These are phyloP conservation scores for Boletus insuetus DNA, from an alignment of 768 basidiomycete genomes.

Conservation along the genomic window DNA sequence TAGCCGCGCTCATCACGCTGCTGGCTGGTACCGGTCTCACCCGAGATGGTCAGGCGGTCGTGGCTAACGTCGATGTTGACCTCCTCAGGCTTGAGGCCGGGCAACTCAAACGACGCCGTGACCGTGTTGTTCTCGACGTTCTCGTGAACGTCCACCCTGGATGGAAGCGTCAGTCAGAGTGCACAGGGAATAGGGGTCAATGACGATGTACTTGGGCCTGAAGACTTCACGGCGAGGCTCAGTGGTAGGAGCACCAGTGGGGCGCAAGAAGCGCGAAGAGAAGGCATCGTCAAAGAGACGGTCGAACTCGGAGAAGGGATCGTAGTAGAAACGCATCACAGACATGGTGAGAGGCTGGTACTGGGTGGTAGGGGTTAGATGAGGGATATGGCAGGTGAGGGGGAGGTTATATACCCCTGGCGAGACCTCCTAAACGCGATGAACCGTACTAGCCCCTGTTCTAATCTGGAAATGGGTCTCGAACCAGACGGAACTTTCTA, in stretches of 20 bases:
- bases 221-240: constrained; percentile 15
- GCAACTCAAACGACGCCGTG: constrained; percentile 57
- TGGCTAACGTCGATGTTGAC: constrained; percentile 51
- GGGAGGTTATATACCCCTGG: constrained; percentile 1
- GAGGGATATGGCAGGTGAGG: not conserved
- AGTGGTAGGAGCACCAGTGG: not conserved
- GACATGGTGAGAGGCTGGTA: constrained; percentile 18
- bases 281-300: constrained; percentile 44
- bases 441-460: not conserved
- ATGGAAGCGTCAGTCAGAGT: not conserved
- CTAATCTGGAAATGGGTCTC: no score
- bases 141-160: constrained; percentile 57
- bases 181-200: not conserved
- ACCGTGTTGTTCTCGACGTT: constrained; percentile 44
- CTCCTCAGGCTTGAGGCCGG: constrained; percentile 50
- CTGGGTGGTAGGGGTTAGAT: not conserved
- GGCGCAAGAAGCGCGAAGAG: constrained; percentile 24
- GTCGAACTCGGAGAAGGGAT: constrained; percentile 42
- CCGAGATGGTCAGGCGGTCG: constrained; percentile 49
- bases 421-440: not conserved
- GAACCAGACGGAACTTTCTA: no score
- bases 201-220: constrained; percentile 32
- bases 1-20: constrained; percentile 37
- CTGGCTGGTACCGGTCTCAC: constrained; percentile 38
- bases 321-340: constrained; percentile 30